A percentile compares a stretch with the other conserved stretches of the same genome.
phyloP scores from a whole-genome alignment of 2,329 filamentous ascomycete genomes.

The Zymoseptoria tritici region DNA sequence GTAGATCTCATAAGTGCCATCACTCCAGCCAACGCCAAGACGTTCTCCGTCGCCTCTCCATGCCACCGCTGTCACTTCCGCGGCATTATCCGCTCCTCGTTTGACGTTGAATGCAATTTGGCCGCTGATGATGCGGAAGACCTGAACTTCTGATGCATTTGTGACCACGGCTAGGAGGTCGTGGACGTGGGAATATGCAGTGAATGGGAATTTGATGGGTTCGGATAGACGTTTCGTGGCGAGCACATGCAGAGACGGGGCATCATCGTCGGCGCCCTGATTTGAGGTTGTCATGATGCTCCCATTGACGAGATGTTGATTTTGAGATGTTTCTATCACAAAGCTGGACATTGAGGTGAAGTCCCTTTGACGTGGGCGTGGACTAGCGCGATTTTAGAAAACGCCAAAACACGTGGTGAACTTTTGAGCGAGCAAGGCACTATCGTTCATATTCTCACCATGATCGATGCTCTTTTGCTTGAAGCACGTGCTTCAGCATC shows the following conservation, averaged over 20 bases:
- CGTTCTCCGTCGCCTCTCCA: slow-evolving; percentile 42
- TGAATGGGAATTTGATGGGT: slow-evolving; percentile 49
- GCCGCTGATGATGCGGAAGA: slow-evolving; percentile 73
- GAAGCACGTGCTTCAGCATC: not conserved
- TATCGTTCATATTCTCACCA: not conserved
- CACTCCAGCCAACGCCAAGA: slow-evolving; percentile 75
- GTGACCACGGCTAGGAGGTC: slow-evolving; percentile 71
- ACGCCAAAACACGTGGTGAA: not conserved
- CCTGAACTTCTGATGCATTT: slow-evolving; percentile 59
- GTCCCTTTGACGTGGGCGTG: not conserved
- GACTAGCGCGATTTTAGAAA: not conserved
- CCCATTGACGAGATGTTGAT: not conserved
- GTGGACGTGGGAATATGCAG: slow-evolving; percentile 75
- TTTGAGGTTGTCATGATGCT: not conserved
- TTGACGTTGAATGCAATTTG: slow-evolving; percentile 57
- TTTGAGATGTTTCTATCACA: not conserved
- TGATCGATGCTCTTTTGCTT: not conserved
- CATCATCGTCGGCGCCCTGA: not conserved
- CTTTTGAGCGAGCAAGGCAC: not conserved
- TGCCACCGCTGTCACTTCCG: slow-evolving; percentile 31
- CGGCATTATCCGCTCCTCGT: slow-evolving; percentile 29
- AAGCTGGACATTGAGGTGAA: not conserved
- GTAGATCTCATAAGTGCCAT: slow-evolving; percentile 50
- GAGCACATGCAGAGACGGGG: slow-evolving; percentile 8
- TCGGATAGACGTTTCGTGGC: slow-evolving; percentile 53